Base-by-base conservation (phyloP, 208 protist species). In the Trypanosoma lewisi region DNA sequence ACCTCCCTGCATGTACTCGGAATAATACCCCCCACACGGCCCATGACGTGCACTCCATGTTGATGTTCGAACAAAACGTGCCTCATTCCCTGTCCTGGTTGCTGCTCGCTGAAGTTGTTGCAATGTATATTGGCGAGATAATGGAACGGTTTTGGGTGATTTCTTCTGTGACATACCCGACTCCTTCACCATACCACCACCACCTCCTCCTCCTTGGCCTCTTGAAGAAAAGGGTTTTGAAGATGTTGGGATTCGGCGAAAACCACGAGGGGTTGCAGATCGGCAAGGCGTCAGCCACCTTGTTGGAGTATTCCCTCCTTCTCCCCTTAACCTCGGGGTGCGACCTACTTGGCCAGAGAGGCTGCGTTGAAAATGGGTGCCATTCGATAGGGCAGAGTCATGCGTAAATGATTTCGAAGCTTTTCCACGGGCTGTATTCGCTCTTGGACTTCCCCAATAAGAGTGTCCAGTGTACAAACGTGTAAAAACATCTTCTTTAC, bases 401-500 rank as follows among this genome's bases (percentile, higher is more conserved):
- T 21, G 2, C 9, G 17, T 1, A 16, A n/a, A 0, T n/a, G 8
- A 25, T 19, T 16, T 33, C 30, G 17, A 17, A 8, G 31, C 39
- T 28, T 23, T 30, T 14, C 1, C 21, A 23, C 48, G 39, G 11
- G 36, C 42, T 25, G 42, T 61, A 19, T 2, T 7, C 4, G 39
- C n/a, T 9, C 37, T 39, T 37, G 61, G n/a, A n/a, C 33, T 47
- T 17, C 21, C 45, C 21, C 21, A 28, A 12, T 3, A 55, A 47
- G 33, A 19, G 17, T 19, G 56, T 2, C 0, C 2, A 36, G 39
- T 52, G 17, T 60, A 61, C 31, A 68, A 60, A 52, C 63, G 63
- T 31, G 33, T 30, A 52, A 68, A 68, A 5, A 68, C 52, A 47
- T 68, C 52, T 33, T 68, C 53, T 16, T 44, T 51, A 16, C 39